Evolutionary conservation across 2,329 filamentous ascomycete species (phyloP).

Genomic region (Aspergillaceae sp.): DNA sequence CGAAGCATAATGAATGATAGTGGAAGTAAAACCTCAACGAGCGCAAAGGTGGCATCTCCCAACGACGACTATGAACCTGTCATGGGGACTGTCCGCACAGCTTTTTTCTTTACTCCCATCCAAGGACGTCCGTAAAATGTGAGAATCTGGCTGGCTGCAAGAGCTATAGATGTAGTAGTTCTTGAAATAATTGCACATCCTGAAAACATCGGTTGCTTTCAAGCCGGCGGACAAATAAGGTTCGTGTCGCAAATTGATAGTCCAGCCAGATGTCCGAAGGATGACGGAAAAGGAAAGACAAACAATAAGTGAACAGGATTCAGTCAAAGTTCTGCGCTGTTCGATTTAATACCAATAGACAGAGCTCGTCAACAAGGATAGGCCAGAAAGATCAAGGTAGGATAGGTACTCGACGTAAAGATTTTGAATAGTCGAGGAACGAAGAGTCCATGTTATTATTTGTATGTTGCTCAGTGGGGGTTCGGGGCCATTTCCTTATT

Average conservation of each 20-base stretch:
- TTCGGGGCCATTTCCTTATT: not conserved
- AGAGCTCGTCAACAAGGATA: not conserved
- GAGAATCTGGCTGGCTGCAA: conserved; percentile 58
- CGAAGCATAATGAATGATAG: not conserved
- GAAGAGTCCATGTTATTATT: not conserved
- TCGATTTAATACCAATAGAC: not conserved
- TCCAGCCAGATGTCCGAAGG: not conserved
- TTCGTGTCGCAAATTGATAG: not conserved
- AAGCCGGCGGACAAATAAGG: not conserved
- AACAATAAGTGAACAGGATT: not conserved
- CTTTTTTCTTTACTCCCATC: conserved; percentile 54
- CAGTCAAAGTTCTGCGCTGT: not conserved
- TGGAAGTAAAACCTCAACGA: conserved; percentile 14
- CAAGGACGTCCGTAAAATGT: conserved; percentile 62
- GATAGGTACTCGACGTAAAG: not conserved
- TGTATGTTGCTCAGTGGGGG: not conserved
- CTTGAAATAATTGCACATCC: conserved; percentile 57
- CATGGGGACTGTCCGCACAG: conserved; percentile 59
- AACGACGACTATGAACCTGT: conserved; percentile 62
- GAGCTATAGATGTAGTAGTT: conserved; percentile 70
- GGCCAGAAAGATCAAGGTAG: not conserved
- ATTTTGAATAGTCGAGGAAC: not conserved
- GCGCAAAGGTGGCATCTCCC: conserved; percentile 52
- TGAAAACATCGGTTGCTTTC: conserved; percentile 12
- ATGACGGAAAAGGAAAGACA: conserved; percentile 1